These are phyloP conservation scores for Candida gorgasii DNA, from an alignment of 805 yeast genomes.

Conservation along the genomic window DNA sequence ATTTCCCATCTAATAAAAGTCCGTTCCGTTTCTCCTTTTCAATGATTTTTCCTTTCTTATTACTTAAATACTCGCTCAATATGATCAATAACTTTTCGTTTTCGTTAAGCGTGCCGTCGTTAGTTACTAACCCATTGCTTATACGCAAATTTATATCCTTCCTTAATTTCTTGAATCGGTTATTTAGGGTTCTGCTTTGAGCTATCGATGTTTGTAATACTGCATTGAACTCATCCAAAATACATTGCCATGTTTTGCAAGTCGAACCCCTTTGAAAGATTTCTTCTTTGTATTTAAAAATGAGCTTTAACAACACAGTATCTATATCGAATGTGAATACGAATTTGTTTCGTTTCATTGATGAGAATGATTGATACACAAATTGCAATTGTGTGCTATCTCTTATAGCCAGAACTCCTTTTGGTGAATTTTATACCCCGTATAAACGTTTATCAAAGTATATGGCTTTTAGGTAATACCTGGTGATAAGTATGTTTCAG, in stretches of 20 bases:
- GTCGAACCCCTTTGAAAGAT: slow-evolving; percentile 28
- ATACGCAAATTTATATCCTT: slow-evolving; percentile 22
- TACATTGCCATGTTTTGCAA: slow-evolving; percentile 26
- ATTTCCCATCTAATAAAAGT: neutral
- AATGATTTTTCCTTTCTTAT: slow-evolving; percentile 13
- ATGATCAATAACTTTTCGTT: slow-evolving; percentile 21
- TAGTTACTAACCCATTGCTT: slow-evolving; percentile 8
- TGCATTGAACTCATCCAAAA: slow-evolving; percentile 24
- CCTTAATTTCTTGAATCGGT: slow-evolving; percentile 23
- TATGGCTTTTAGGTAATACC: too few species aligned
- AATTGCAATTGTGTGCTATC: too few species aligned
- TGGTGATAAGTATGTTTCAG: too few species aligned
- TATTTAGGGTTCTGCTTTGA: slow-evolving; percentile 27
- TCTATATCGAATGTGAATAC: slow-evolving; percentile 29
- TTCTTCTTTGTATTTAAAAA: slow-evolving; percentile 20
- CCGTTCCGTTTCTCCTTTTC: slow-evolving; percentile 14
- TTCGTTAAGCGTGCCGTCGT: slow-evolving; percentile 19
- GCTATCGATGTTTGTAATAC: slow-evolving; percentile 19
- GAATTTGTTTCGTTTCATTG: slow-evolving; percentile 15
- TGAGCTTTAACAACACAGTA: slow-evolving; percentile 20
- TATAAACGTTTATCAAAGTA: too few species aligned
- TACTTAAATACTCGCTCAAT: slow-evolving; percentile 17
- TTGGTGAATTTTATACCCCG: too few species aligned
- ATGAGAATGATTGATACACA: too few species aligned
- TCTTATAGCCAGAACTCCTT: too few species aligned